Percentiles rank a stretch among this genome's conserved stretches.
Conservation (phyloP, 495 filamentous ascomycete species). For the Neurospora sp. region DNA sequence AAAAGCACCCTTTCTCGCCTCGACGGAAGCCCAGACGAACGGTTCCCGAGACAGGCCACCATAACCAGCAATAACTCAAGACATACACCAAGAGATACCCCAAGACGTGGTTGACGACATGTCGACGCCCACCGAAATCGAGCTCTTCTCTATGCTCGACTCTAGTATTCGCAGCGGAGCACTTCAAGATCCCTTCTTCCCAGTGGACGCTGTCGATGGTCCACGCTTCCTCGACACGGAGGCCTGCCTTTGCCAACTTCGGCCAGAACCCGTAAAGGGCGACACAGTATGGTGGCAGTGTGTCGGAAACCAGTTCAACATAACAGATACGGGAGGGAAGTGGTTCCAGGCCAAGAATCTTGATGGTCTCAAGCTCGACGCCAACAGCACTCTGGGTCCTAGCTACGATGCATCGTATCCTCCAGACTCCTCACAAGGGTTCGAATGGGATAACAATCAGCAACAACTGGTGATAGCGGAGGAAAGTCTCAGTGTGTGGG, state of each 20-base stretch:
- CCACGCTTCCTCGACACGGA: slow-evolving; percentile 31
- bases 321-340: slow-evolving; percentile 22
- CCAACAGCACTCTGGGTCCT: slow-evolving; percentile 7
- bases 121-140: background rate
- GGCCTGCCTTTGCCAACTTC: slow-evolving; percentile 28
- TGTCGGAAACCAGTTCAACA: slow-evolving; percentile 24
- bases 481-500: slow-evolving; percentile 12
- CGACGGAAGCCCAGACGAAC: background rate
- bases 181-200: slow-evolving; percentile 23
- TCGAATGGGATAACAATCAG: slow-evolving; percentile 1
- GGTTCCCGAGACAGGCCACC: background rate
- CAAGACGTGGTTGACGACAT: background rate
- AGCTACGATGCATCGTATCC: slow-evolving; percentile 19
- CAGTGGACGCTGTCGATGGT: slow-evolving; percentile 11
- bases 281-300: slow-evolving; percentile 26
- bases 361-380: background rate
- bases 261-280: background rate
- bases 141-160: background rate
- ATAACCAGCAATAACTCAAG: background rate
- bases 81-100: background rate
- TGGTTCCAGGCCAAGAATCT: slow-evolving; percentile 25
- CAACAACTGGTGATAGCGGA: slow-evolving; percentile 5
- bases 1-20: background rate
- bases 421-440: slow-evolving; percentile 13
- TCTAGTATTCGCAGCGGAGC: background rate